Evolutionary conservation across 805 yeast genomes (phyloP).

Genomic region (Metschnikowia picachoensis): DNA sequence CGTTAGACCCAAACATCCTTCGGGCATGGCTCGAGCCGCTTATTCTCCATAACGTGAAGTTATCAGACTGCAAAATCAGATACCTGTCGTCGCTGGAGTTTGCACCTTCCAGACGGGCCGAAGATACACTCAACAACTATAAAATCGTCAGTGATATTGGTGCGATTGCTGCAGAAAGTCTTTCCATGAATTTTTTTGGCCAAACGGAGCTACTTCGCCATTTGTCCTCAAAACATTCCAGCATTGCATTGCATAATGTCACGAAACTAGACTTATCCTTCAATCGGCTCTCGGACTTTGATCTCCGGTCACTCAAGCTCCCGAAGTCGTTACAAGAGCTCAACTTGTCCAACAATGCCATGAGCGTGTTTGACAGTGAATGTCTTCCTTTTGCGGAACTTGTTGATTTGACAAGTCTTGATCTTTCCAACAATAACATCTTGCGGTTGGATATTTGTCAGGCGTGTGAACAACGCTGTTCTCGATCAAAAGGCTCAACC

Average conservation of each 20-base stretch:
- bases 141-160: neutral
- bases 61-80: constrained; percentile 16
- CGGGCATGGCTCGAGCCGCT: constrained; percentile 16
- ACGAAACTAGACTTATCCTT: constrained; percentile 25
- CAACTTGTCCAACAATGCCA: constrained; percentile 27
- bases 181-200: constrained; percentile 21
- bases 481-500: constrained; percentile 15
- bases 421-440: constrained; percentile 25
- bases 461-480: neutral
- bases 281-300: constrained; percentile 22
- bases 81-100: constrained; percentile 10
- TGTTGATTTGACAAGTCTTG: constrained; percentile 13
- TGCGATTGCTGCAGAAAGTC: constrained; percentile 10
- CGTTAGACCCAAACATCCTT: constrained; percentile 6
- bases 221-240: neutral
- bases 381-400: constrained; percentile 17
- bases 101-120: neutral
- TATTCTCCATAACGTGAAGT: constrained; percentile 6
- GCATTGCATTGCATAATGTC: constrained; percentile 2
- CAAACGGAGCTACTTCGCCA: constrained; percentile 6
- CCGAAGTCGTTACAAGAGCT: constrained; percentile 20
- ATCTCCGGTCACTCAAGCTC: constrained; percentile 16
- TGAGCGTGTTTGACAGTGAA: constrained; percentile 16
- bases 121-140: neutral
- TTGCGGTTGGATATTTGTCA: constrained; percentile 9